These are phyloP conservation scores for Globisporangium alternatum DNA, from an alignment of 352 stramenopile species.

Conservation along the genomic window DNA sequence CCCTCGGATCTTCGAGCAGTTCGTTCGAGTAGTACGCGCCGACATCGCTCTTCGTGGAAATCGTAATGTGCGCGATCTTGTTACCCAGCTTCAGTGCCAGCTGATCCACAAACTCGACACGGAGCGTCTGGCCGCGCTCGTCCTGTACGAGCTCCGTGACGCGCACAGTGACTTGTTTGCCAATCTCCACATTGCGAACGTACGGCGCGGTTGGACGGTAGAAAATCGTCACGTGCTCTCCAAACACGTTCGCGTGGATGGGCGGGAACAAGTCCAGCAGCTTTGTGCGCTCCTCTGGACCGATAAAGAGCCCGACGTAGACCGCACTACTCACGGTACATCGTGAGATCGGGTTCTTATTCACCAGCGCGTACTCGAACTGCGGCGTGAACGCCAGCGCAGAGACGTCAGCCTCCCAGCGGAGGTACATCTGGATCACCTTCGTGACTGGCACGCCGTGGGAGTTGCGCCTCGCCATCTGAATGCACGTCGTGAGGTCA, in stretches of 20 bases:
- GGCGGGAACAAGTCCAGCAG: slow-evolving; percentile 29
- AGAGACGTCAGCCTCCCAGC: slow-evolving; percentile 48
- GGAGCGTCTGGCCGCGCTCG: slow-evolving; percentile 37
- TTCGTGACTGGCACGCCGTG: slow-evolving; percentile 59
- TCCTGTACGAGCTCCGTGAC: slow-evolving; percentile 45
- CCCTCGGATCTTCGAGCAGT: slow-evolving; percentile 28
- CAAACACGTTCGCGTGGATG: slow-evolving; percentile 37
- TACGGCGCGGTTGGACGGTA: slow-evolving; percentile 60
- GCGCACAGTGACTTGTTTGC: slow-evolving; percentile 30
- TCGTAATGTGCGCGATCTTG: slow-evolving; percentile 61
- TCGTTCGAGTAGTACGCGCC: slow-evolving; percentile 70
- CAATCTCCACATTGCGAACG: slow-evolving; percentile 39
- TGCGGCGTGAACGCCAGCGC: slow-evolving; percentile 37
- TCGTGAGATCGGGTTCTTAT: slow-evolving; percentile 48
- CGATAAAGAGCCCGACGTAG: slow-evolving; percentile 60
- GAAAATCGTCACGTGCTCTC: slow-evolving; percentile 67
- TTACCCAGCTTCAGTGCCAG: slow-evolving; percentile 43
- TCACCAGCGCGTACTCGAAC: slow-evolving; percentile 44
- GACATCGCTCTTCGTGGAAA: slow-evolving; percentile 45
- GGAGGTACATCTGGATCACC: slow-evolving; percentile 68
- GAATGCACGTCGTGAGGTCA: slow-evolving; percentile 40
- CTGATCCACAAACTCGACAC: slow-evolving; percentile 38
- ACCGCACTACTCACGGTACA: slow-evolving; percentile 30
- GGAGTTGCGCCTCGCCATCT: slow-evolving; percentile 63
- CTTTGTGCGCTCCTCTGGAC: slow-evolving; percentile 25